Evolutionary conservation across 2,329 filamentous ascomycete genomes (phyloP).

Genomic region (Pseudocercospora fuligena): DNA sequence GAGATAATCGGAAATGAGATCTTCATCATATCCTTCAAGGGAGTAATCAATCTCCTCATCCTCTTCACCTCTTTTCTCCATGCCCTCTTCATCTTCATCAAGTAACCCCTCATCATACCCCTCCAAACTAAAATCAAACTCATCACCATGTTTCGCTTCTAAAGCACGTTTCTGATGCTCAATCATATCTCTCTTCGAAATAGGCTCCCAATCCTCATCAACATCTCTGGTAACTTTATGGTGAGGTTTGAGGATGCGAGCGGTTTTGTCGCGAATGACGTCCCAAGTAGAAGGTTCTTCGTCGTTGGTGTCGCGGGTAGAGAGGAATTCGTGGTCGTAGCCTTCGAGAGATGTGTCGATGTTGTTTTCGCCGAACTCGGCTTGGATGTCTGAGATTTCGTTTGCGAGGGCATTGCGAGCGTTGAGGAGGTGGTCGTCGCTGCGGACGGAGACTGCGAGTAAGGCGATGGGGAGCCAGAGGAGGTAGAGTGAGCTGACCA

Average conservation of each 20-base stretch:
- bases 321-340: constrained; percentile 13
- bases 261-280: not conserved
- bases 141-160: not conserved
- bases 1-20: not conserved
- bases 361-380: constrained; percentile 7
- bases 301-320: constrained; percentile 7
- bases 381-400: constrained; percentile 3
- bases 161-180: constrained; percentile 1
- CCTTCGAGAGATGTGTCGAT: constrained; percentile 16
- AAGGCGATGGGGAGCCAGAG: constrained; percentile 24
- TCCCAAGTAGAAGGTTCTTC: not conserved
- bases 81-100: not conserved
- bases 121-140: not conserved
- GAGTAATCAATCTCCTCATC: not conserved
- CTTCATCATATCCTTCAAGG: not conserved
- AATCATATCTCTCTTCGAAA: not conserved
- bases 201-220: not conserved
- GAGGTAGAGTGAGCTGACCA: constrained; percentile 17
- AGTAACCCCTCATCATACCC: not conserved
- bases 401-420: constrained; percentile 3
- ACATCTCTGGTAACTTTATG: not conserved
- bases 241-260: not conserved
- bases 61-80: not conserved
- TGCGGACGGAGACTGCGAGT: constrained; percentile 7
- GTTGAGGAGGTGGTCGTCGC: constrained; percentile 3